phyloP scores from a whole-genome alignment of 441 rosid genomes.

The Gossypium davidsonii region DNA sequence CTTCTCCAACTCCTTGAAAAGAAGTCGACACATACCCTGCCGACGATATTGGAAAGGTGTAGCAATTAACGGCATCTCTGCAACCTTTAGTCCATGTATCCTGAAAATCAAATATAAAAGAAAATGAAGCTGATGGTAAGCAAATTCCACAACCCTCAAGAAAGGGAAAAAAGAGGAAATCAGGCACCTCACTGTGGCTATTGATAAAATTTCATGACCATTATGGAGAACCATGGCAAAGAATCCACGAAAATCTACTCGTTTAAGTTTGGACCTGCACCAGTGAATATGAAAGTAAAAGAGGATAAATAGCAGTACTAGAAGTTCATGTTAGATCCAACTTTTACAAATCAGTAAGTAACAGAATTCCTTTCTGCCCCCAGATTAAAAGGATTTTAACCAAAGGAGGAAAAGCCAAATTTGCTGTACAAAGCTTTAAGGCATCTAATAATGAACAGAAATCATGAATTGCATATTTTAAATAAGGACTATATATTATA shows the following conservation, averaged over 20 bases:
- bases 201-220: constrained; percentile 29
- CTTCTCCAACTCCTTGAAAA: constrained; percentile 31
- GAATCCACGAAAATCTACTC: constrained; percentile 37
- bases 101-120: constrained; percentile 21
- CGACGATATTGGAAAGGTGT: constrained; percentile 33
- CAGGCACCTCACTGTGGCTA: constrained; percentile 33
- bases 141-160: not conserved
- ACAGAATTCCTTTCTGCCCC: not conserved
- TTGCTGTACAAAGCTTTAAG: not conserved
- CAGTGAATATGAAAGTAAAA: not conserved
- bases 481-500: too few relatives aligned
- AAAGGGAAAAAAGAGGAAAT: not conserved
- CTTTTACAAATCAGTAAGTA: not conserved
- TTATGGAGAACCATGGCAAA: constrained; percentile 31
- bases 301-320: constrained; percentile 8
- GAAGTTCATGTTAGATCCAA: not conserved
- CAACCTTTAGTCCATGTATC: constrained; percentile 32
- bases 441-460: not conserved
- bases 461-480: not conserved
- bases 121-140: not conserved
- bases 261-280: constrained; percentile 30
- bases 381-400: not conserved
- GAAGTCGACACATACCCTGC: constrained; percentile 42
- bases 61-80: constrained; percentile 44
- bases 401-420: not conserved